Evolutionary conservation across 208 protist species (phyloP), one percentile per base, ranked within the genome.

Genomic region (Leishmania guyanensis): DNA sequence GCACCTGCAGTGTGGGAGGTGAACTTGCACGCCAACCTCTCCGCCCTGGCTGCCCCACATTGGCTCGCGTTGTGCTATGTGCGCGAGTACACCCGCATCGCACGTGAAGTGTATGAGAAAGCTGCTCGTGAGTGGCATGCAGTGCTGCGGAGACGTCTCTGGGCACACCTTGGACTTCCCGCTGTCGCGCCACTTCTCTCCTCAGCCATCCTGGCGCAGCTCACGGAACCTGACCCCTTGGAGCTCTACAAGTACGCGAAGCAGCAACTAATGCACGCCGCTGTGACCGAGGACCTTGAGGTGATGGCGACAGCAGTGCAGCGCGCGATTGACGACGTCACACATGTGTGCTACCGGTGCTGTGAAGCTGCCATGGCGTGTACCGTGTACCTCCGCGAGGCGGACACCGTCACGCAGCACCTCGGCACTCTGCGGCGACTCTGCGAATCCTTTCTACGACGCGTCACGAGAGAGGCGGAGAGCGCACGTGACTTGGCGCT

Each of bases 131-230:
- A 77, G 10, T 95, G 89, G 89, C 66, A 48, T 39, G 48, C 56
- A 36, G 79, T 89, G 39, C 74, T 89, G 60, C 80, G 48, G 6
- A 66, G 75, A 1, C 81, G 75, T 8, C 70, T 79, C 36, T 43
- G 80, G 78, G 43, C 60, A 60, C 79, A 88, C 46, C 83, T 87
- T 2, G 71, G 75, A 0, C 84, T 96, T n/a, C 92, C 92, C 1
- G 58, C 81, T 39, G 81, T 82, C 46, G 91, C 87, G 0, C 33
- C 84, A 43, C 85, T 96, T 58, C 78, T 96, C 29, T 81, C 78
- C 22, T 88, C 89, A 56, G 89, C 91, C 2, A 51, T 96, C 1
- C 71, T 96, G 62, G 90, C 89, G 64, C 90, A 91, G n/a, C 51
- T 95, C 69, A 79, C 90, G 3, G 73, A 73, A 39, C 89, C 90